Base-by-base conservation (phyloP, 805 yeast species). In the Wickerhamomyces hampshirensis region DNA sequence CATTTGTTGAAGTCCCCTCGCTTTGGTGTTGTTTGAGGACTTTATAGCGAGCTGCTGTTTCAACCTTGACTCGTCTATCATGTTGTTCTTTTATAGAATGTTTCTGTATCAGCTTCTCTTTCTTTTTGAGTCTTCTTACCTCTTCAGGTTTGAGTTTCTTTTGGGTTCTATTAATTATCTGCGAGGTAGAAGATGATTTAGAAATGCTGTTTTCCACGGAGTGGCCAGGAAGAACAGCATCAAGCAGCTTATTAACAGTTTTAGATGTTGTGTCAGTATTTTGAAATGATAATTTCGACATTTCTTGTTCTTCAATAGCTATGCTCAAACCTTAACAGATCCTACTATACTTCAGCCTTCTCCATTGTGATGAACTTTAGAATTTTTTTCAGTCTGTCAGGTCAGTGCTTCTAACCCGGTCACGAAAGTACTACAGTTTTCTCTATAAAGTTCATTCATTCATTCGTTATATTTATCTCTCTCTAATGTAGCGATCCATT, bases 211-310 rank as follows among this genome's bases (percentile, higher is more conserved):
- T 3, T n/a, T n/a, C n/a, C 2, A 42, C 26, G 18, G 50, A 38
- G 31, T 62, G 57, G 17, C 68, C 68, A 7, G 71, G 72, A 8
- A 66, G 48, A 6, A 67, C 47, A 8, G 44, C 43, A 21, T 58
- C 50, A 19, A 68, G 46, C 8, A 73, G 57, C 37, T 58, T 61
- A 43, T 66, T 67, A n/a, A 73, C 69, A 0, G 71, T 66, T 8
- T 12, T 6, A 1, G 39, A 13, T 11, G 24, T 21, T 21, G 7
- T 21, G 11, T 7, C 7, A 11, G 24, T 11, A 8, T 7, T 21
- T 21, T 21, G 24, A 21, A 21, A 21, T 7, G 24, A 21, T 11
- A 21, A 8, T 21, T 21, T 21, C 10, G 24, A 11, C 11, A 21
- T 11, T 21, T 21, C 11, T 21, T 21, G 11, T 21, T 11, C 7